Conservation (phyloP, 2,329 filamentous ascomycete genomes). For the Alternaria incomplexa region DNA sequence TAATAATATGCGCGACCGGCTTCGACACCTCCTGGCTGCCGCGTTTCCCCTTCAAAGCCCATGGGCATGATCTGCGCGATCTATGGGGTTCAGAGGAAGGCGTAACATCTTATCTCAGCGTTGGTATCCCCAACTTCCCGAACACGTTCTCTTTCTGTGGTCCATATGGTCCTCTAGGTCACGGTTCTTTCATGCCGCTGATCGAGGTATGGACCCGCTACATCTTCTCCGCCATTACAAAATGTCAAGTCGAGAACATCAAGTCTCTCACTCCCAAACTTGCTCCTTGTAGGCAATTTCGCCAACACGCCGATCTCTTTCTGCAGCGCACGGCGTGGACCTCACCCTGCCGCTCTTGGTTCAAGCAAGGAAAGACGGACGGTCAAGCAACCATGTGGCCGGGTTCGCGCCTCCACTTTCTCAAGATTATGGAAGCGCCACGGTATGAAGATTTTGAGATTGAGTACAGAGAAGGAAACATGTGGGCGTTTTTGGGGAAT, state of each 20-base stretch:
- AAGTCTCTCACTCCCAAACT: slow-evolving; percentile 27
- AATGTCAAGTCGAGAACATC: slow-evolving; percentile 32
- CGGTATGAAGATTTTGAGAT: slow-evolving; percentile 34
- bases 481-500: slow-evolving; percentile 34
- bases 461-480: slow-evolving; percentile 24
- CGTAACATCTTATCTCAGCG: slow-evolving; percentile 50
- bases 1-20: slow-evolving; percentile 52
- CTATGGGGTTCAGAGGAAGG: slow-evolving; percentile 45
- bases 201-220: slow-evolving; percentile 34
- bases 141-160: slow-evolving; percentile 55
- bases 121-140: slow-evolving; percentile 51
- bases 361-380: slow-evolving; percentile 30
- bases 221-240: slow-evolving; percentile 29
- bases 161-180: slow-evolving; percentile 28
- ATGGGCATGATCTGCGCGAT: slow-evolving; percentile 41
- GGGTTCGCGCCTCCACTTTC: slow-evolving; percentile 29
- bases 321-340: slow-evolving; percentile 35
- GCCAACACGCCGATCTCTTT: slow-evolving; percentile 31
- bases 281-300: slow-evolving; percentile 14
- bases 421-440: slow-evolving; percentile 25
- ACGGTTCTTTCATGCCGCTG: slow-evolving; percentile 33
- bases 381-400: slow-evolving; percentile 33
- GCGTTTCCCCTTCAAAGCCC: slow-evolving; percentile 33
- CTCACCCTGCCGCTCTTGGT: slow-evolving; percentile 30
- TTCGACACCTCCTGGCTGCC: slow-evolving; percentile 46